Conservation (phyloP, 768 basidiomycete genomes). For the Mrakia gelida region DNA sequence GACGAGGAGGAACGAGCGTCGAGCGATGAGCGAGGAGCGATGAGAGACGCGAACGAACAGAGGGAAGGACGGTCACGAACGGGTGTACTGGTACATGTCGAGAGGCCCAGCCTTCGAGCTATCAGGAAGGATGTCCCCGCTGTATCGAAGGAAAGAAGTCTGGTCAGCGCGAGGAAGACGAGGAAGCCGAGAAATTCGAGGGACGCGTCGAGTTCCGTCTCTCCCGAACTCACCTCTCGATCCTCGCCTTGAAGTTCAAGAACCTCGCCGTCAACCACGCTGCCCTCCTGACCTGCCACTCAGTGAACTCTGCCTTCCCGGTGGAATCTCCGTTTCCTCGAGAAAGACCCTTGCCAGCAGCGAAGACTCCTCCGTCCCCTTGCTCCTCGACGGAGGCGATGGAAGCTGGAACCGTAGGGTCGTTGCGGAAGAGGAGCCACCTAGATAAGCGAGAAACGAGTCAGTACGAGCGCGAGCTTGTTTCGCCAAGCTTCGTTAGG, state of each 20-base stretch:
- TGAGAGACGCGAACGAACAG: not conserved
- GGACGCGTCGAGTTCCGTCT: not conserved
- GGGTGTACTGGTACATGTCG: conserved; percentile 44
- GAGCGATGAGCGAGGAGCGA: conserved; percentile 33
- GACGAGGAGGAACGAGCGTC: not conserved
- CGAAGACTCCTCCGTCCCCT: conserved; percentile 20
- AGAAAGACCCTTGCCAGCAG: not conserved
- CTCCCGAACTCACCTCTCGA: conserved; percentile 55
- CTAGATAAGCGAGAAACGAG: not conserved
- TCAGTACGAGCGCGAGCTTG: too few relatives aligned
- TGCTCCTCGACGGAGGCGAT: conserved; percentile 33
- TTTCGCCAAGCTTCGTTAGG: too few relatives aligned
- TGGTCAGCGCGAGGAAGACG: not conserved
- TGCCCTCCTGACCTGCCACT: conserved; percentile 80
- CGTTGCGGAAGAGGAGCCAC: conserved; percentile 81
- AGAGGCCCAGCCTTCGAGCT: conserved; percentile 65
- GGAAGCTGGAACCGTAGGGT: conserved; percentile 56
- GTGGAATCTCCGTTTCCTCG: not conserved
- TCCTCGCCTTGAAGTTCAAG: conserved; percentile 62
- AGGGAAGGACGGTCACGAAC: not conserved
- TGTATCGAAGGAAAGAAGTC: conserved; percentile 39
- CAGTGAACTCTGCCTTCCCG: conserved; percentile 50
- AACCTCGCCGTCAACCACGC: conserved; percentile 73
- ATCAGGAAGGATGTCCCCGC: conserved; percentile 66
- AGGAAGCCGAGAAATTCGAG: not conserved